Evolutionary conservation across 2,329 filamentous ascomycete species (phyloP).

Genomic region (Monascus ruber): DNA sequence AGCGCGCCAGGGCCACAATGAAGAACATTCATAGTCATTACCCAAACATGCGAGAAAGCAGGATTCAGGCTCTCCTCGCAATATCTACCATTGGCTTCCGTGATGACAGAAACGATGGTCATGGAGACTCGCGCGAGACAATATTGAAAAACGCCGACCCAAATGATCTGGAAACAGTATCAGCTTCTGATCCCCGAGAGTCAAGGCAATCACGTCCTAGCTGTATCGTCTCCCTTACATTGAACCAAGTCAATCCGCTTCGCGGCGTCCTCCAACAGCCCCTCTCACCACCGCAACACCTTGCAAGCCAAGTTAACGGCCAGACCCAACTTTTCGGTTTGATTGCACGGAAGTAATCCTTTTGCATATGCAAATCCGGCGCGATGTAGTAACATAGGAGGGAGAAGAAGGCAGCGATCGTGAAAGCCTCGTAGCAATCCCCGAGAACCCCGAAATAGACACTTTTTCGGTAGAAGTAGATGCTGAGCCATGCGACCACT

Average conservation of each 20-base stretch:
- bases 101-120: slow-evolving; percentile 65
- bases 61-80: slow-evolving; percentile 70
- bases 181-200: not conserved
- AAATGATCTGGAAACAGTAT: slow-evolving; percentile 38
- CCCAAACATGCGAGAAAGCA: slow-evolving; percentile 75
- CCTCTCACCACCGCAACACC: slow-evolving; percentile 56
- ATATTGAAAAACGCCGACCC: slow-evolving; percentile 76
- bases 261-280: slow-evolving; percentile 63
- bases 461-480: slow-evolving; percentile 62
- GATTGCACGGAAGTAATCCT: slow-evolving; percentile 65
- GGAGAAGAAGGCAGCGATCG: slow-evolving; percentile 77
- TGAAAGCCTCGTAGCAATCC: slow-evolving; percentile 83
- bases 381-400: slow-evolving; percentile 72
- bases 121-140: slow-evolving; percentile 70
- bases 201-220: not conserved
- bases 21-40: slow-evolving; percentile 21
- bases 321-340: slow-evolving; percentile 61
- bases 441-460: slow-evolving; percentile 73
- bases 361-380: slow-evolving; percentile 66
- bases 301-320: slow-evolving; percentile 59
- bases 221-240: slow-evolving; percentile 7
- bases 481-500: slow-evolving; percentile 60
- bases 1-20: not conserved
- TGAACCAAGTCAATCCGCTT: slow-evolving; percentile 76
- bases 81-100: slow-evolving; percentile 58